phyloP scores from a whole-genome alignment of 164 flowering plant genomes.

The Warburgia ugandensis region DNA sequence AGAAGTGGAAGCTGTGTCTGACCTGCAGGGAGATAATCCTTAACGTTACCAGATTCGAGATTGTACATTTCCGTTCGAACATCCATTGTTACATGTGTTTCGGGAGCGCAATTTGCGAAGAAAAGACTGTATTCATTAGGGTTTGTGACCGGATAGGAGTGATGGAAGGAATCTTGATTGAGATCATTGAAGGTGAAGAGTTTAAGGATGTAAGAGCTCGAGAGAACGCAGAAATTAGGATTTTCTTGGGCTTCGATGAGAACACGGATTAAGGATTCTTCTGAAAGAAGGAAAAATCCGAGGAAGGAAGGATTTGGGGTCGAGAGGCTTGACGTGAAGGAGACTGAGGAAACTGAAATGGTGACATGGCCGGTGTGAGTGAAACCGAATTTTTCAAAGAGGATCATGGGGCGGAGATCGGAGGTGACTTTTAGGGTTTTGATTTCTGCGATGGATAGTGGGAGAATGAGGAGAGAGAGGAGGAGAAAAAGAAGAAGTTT shows the following conservation, averaged over 20 bases:
- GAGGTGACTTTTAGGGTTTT: slow-evolving; percentile 44
- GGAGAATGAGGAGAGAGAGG: slow-evolving; percentile 12
- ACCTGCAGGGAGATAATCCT: slow-evolving; percentile 80
- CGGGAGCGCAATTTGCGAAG: slow-evolving; percentile 77
- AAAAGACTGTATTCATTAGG: slow-evolving; percentile 74
- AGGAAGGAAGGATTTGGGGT: slow-evolving; percentile 33
- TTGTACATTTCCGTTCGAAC: slow-evolving; percentile 73
- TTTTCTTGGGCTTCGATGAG: slow-evolving; percentile 48
- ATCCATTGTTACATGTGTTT: slow-evolving; percentile 46
- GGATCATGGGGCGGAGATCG: slow-evolving; percentile 71
- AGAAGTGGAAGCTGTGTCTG: slow-evolving; percentile 66
- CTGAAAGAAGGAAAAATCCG: slow-evolving; percentile 81
- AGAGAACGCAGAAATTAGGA: slow-evolving; percentile 61
- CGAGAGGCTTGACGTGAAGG: slow-evolving; percentile 26
- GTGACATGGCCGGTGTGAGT: slow-evolving; percentile 62
- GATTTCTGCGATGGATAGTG: slow-evolving; percentile 55
- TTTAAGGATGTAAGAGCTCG: slow-evolving; percentile 32
- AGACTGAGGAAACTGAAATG: slow-evolving; percentile 47
- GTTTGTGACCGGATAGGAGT: slow-evolving; percentile 37
- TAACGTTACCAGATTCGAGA: slow-evolving; percentile 1
- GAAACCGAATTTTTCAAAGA: slow-evolving; percentile 84
- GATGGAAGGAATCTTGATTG: slow-evolving; percentile 37
- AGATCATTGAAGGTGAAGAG: slow-evolving; percentile 62
- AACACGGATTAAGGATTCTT: slow-evolving; percentile 59
- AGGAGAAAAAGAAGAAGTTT: too few relatives aligned